Percentiles rank a stretch among this genome's conserved stretches.
Evolutionary conservation across 768 basidiomycete genomes (phyloP).

Genomic region (Podaxis sp.): DNA sequence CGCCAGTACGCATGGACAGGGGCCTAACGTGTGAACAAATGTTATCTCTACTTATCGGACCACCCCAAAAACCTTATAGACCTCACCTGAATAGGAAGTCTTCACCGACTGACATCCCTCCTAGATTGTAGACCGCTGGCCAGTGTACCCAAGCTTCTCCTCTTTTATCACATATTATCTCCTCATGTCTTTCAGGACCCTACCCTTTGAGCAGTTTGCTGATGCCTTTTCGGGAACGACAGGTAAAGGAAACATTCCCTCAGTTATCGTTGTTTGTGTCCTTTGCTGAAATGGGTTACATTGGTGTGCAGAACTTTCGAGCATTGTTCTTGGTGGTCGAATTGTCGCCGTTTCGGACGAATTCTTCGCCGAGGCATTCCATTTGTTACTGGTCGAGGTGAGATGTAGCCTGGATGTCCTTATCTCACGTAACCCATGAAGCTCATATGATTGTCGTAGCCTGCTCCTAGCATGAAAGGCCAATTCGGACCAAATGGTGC

Average conservation of each 20-base stretch:
- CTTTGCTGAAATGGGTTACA: not conserved
- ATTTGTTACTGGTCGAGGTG: slow-evolving; percentile 82
- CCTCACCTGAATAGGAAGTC: not conserved
- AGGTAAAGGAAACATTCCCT: slow-evolving; percentile 31
- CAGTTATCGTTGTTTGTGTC: not conserved
- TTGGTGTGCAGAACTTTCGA: slow-evolving; percentile 71
- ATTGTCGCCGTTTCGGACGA: slow-evolving; percentile 85
- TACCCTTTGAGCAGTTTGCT: slow-evolving; percentile 44
- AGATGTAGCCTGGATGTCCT: slow-evolving; percentile 17
- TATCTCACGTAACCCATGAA: not conserved
- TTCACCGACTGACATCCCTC: slow-evolving; percentile 3
- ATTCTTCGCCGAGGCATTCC: slow-evolving; percentile 86
- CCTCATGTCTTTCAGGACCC: slow-evolving; percentile 37
- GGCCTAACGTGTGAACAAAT: not conserved
- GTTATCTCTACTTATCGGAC: slow-evolving; percentile 2
- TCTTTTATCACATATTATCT: not conserved
- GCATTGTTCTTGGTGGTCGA: slow-evolving; percentile 73
- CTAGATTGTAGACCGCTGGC: not conserved
- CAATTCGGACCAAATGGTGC: slow-evolving; percentile 97
- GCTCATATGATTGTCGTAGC: slow-evolving; percentile 38
- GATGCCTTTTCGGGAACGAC: slow-evolving; percentile 43
- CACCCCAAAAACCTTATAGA: not conserved
- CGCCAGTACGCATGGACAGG: not conserved
- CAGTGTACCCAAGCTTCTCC: not conserved
- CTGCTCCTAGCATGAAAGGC: slow-evolving; percentile 86